Base-by-base conservation (phyloP, 2,329 filamentous ascomycete species). In the Cladosporium sp. region DNA sequence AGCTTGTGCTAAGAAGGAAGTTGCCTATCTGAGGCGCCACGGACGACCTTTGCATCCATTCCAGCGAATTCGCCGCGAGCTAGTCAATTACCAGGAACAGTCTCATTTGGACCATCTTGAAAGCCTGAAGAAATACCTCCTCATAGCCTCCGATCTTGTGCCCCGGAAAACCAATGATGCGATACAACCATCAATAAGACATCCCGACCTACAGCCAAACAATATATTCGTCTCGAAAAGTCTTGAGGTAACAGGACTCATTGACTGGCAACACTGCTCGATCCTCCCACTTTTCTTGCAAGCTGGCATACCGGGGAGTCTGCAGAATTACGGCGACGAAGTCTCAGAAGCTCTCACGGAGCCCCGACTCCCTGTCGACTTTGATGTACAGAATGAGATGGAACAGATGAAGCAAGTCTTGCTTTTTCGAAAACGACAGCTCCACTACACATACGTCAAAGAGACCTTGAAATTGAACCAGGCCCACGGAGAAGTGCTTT, bases 181-280 rank as follows among this genome's bases (percentile, higher is more conserved):
- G 14, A 14, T 8, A 49, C 60, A 51, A 26, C 72, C 72, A 34
- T 56, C 70, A 32, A 65, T 76, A 61, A 71, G 74, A 39, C 75
- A 76, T 66, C 73, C 73, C 28, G 74, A 76, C 58, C 39, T 76
- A 14, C 66, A 72, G 16, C 73, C 73, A 11, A 70, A 72, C 58
- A 76, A 76, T 60, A 71, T 77, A 26, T 74, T 75, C 53, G 61
- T 75, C 16, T 71, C 69, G 26, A 65, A 72, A 14, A 57, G 71
- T 36, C 67, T 74, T 48, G 73, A 75, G 8, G 76, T 81, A 25
- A 72, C 72, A 21, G 71, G 76, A 32, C 67, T 81, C 1, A 78
- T 81, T 23, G 78, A 82, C 65, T 81, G 77, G 79, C 78, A 81
- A 67, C 76, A 80, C 67, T 69, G 72, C 49, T 51, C 74, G 5